These are phyloP conservation scores for Cryphonectria nitschkei DNA, from an alignment of 2,329 filamentous ascomycete species.

Conservation along the genomic window DNA sequence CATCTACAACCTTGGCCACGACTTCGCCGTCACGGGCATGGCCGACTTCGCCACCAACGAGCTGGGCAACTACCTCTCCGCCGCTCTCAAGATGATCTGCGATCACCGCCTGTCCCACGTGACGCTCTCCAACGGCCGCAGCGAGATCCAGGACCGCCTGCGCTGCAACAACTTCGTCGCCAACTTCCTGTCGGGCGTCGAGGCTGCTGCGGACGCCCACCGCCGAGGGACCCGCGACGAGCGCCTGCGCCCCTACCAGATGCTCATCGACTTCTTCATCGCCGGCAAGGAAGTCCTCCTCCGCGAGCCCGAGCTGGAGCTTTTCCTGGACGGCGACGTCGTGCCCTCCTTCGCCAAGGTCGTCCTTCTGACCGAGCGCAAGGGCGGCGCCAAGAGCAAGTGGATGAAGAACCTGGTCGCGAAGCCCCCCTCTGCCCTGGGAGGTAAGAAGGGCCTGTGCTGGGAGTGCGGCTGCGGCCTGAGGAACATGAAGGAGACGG, in stretches of 20 bases:
- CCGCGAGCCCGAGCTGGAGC: not conserved
- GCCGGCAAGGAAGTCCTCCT: conserved; percentile 13
- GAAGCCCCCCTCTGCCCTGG: not conserved
- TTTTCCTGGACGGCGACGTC: not conserved
- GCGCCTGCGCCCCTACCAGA: not conserved
- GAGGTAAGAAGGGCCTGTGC: not conserved
- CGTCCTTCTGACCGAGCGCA: not conserved
- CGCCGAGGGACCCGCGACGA: not conserved
- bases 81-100: conserved; percentile 9
- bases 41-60: not conserved
- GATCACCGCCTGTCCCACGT: not conserved
- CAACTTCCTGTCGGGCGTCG: not conserved
- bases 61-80: conserved; percentile 2
- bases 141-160: conserved; percentile 7
- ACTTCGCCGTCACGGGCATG: conserved; percentile 2
- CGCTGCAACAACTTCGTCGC: not conserved
- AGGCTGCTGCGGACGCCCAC: not conserved
- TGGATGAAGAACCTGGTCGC: conserved; percentile 17
- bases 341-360: not conserved
- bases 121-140: conserved; percentile 5
- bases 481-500: not conserved
- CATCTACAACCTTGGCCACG: conserved; percentile 2
- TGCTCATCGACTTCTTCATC: conserved; percentile 23
- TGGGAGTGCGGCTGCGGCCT: not conserved
- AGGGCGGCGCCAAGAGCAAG: not conserved